Percentiles rank a stretch among this genome's conserved stretches.
These are phyloP conservation scores for Talaromyces ruber DNA, from an alignment of 495 filamentous ascomycete species.

Conservation along the genomic window DNA sequence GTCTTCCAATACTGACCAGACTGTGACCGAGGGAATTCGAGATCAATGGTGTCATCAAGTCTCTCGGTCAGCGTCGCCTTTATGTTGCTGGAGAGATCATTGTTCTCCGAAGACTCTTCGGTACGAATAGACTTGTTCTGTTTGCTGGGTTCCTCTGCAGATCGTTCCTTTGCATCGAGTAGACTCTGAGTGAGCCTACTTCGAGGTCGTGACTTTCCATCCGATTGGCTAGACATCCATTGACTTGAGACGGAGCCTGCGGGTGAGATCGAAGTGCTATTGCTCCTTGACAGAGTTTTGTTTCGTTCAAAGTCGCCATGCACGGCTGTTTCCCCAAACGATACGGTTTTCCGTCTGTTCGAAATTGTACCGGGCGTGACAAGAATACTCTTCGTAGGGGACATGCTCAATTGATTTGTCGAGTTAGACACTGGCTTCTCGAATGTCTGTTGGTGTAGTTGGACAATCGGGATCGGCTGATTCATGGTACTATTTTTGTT, in stretches of 20 bases:
- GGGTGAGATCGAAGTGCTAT: slow-evolving; percentile 26
- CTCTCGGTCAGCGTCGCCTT: slow-evolving; percentile 14
- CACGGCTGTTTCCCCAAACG: slow-evolving; percentile 67
- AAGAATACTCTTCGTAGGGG: slow-evolving; percentile 75
- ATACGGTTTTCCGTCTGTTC: slow-evolving; percentile 78
- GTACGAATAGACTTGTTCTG: slow-evolving; percentile 1
- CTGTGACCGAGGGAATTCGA: slow-evolving; percentile 70
- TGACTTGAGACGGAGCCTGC: slow-evolving; percentile 59
- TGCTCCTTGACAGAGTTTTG: slow-evolving; percentile 19
- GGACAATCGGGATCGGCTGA: not conserved
- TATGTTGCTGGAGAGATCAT: not conserved
- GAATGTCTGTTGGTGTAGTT: slow-evolving; percentile 11
- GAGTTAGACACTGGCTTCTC: slow-evolving; percentile 17
- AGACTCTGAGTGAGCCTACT: slow-evolving; percentile 39
- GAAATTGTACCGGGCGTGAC: slow-evolving; percentile 80
- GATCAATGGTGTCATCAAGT: slow-evolving; percentile 63
- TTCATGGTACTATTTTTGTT: not conserved
- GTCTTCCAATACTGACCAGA: slow-evolving; percentile 93
- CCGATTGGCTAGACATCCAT: slow-evolving; percentile 45
- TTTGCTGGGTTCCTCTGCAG: slow-evolving; percentile 14
- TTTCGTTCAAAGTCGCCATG: slow-evolving; percentile 47
- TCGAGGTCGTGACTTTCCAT: slow-evolving; percentile 36
- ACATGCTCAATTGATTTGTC: slow-evolving; percentile 31
- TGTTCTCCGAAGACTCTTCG: slow-evolving; percentile 11
- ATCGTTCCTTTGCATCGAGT: slow-evolving; percentile 35